These are phyloP conservation scores for Aphanoascus verrucosus DNA, from an alignment of 2,329 filamentous ascomycete genomes.

Conservation along the genomic window DNA sequence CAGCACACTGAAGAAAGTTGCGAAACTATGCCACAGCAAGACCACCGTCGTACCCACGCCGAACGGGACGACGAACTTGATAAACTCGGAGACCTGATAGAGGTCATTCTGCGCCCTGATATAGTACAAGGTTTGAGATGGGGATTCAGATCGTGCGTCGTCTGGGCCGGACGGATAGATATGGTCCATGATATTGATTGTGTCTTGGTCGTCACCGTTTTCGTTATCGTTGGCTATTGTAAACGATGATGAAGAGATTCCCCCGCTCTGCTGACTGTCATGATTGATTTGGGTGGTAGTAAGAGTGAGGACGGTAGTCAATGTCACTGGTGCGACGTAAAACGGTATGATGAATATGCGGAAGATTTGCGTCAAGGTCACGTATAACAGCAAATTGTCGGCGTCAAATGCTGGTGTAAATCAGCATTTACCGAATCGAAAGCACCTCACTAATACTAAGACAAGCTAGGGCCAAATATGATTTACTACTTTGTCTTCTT, in stretches of 20 bases:
- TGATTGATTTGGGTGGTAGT: slow-evolving; percentile 31
- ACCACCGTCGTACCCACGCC: slow-evolving; percentile 48
- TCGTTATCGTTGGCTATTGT: slow-evolving; percentile 30
- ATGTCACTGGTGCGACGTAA: slow-evolving; percentile 55
- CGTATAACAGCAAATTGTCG: slow-evolving; percentile 56
- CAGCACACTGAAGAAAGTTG: slow-evolving; percentile 54
- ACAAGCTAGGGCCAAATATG: too few relatives aligned
- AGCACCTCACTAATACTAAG: too few relatives aligned
- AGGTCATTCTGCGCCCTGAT: slow-evolving; percentile 69
- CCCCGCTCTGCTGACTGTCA: not conserved
- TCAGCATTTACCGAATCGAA: too few relatives aligned
- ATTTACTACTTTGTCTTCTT: slow-evolving; percentile 1
- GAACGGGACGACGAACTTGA: slow-evolving; percentile 59
- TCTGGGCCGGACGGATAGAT: not conserved
- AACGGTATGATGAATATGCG: slow-evolving; percentile 67
- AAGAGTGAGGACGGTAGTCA: slow-evolving; percentile 59
- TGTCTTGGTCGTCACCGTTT: too few relatives aligned
- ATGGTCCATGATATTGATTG: slow-evolving; percentile 19
- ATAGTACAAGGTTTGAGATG: slow-evolving; percentile 47
- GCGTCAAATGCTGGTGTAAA: slow-evolving; percentile 54
- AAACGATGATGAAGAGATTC: not conserved
- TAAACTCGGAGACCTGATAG: slow-evolving; percentile 65
- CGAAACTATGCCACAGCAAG: slow-evolving; percentile 53
- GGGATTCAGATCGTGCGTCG: slow-evolving; percentile 16
- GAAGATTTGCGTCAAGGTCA: slow-evolving; percentile 64